phyloP scores from a whole-genome alignment of 768 basidiomycete genomes.

The Suillus plorans region DNA sequence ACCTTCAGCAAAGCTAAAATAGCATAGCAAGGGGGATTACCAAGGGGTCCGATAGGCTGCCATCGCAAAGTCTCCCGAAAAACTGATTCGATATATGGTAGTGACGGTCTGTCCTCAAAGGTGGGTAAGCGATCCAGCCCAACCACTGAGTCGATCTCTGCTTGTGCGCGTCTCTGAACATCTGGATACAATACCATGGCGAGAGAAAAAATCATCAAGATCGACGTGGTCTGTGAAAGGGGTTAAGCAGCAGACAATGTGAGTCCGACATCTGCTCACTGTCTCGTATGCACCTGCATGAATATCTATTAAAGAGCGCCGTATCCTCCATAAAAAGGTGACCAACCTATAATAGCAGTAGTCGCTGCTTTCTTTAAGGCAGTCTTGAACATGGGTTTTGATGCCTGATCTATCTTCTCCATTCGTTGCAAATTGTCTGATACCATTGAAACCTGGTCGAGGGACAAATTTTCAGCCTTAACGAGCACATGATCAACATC shows the following conservation, averaged over 20 bases:
- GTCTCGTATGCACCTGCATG: slow-evolving; percentile 21
- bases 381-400: slow-evolving; percentile 1
- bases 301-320: background rate
- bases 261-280: slow-evolving; percentile 3
- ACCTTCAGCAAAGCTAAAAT: background rate
- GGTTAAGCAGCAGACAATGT: background rate
- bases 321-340: background rate
- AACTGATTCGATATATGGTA: background rate
- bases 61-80: slow-evolving; percentile 2
- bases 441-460: slow-evolving; percentile 9
- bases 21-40: background rate
- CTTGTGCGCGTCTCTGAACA: slow-evolving; percentile 15
- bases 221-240: slow-evolving; percentile 10
- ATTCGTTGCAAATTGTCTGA: slow-evolving; percentile 16
- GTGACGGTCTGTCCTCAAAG: background rate
- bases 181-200: slow-evolving; percentile 12
- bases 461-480: background rate
- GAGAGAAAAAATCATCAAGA: slow-evolving; percentile 7
- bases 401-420: slow-evolving; percentile 10
- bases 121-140: background rate
- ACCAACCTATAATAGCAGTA: slow-evolving; percentile 17
- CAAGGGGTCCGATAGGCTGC: background rate
- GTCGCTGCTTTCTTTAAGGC: slow-evolving; percentile 12
- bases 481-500: background rate
- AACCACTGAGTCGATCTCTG: slow-evolving; percentile 14